Evolutionary conservation across 2,329 filamentous ascomycete genomes (phyloP), one percentile per base, ranked within the genome.

Genomic region (Fusarium neocosmosporiellum): DNA sequence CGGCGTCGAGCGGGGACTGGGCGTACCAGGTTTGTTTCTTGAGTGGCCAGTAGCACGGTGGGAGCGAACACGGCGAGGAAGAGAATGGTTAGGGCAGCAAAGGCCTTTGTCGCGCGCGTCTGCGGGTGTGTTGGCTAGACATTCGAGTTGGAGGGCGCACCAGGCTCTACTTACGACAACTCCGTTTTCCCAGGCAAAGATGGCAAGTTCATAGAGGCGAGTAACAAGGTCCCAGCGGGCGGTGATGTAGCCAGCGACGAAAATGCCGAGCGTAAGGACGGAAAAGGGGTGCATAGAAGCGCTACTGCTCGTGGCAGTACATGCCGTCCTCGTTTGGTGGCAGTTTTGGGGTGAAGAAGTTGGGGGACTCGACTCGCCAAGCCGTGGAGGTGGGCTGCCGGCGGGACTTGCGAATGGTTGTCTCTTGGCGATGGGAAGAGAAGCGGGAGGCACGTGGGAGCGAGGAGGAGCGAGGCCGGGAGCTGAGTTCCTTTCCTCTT

Each of bases 231-330:
- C 96, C 95, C 96, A 99, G 88, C 96, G 93, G 81, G 96, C 96
- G 85, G 96, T 99, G 83, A 96, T 98, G 89, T 99, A 99, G 84
- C 96, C 96, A 86, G 96, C 96, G 89, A 98, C 93, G 88, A 99
- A 99, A 87, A 99, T 98, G 86, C 93, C 95, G 86, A 98, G 91
- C 80, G 95, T 97, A 84, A 98, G 90, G 83, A 96, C 88, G 73
- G 96, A 98, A 87, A 98, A 98, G 80, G 95, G 94, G 94, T 98
- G 95, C 96, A 98, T 98, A 88, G 88, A 74, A 89, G 85, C 84
- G 83, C 80, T 84, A 82, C 81, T 80, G 75, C 72, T 73, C 68
- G 67, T 76, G 81, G 78, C 80, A 79, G 82, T 78, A 81, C 86
- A 87, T 87, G 82, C 84, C 84, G 75, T 77, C 68, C 67, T 65